These are phyloP conservation scores for Candida quercuum DNA, from an alignment of 805 yeast genomes.

Conservation along the genomic window DNA sequence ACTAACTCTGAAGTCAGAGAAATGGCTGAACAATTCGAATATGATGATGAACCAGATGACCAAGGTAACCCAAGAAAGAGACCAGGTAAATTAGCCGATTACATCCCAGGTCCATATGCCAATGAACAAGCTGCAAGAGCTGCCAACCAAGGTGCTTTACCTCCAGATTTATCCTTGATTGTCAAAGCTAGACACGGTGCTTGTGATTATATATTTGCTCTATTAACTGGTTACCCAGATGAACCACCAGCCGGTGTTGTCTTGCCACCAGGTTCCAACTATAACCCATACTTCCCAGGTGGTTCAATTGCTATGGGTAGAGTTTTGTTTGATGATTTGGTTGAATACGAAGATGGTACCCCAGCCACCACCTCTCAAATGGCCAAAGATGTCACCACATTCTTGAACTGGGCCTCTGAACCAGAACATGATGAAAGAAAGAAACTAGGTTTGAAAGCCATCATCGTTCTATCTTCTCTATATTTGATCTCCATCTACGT, in stretches of 20 bases:
- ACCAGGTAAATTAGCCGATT: constrained; percentile 96
- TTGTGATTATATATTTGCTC: constrained; percentile 87
- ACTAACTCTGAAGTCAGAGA: constrained; percentile 84
- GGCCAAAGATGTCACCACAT: constrained; percentile 97
- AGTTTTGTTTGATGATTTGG: constrained; percentile 94
- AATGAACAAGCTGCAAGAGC: constrained; percentile 99
- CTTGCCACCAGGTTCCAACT: constrained; percentile 91
- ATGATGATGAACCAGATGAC: constrained; percentile 98
- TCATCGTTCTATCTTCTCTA: constrained; percentile 71
- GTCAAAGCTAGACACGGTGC: constrained; percentile 99
- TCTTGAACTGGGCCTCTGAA: constrained; percentile 97
- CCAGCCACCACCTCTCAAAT: constrained; percentile 97
- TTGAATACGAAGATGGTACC: constrained; percentile 98
- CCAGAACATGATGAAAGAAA: constrained; percentile 99
- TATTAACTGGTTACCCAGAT: constrained; percentile 98
- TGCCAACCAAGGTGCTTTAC: constrained; percentile 98
- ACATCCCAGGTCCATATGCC: constrained; percentile 91
- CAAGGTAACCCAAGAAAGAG: constrained; percentile 98
- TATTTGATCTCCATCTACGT: constrained; percentile 84
- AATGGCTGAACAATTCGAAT: constrained; percentile 94
- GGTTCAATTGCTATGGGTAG: constrained; percentile 99
- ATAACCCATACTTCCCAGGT: constrained; percentile 99
- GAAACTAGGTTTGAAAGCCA: constrained; percentile 91
- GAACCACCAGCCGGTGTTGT: constrained; percentile 97
- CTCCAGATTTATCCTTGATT: constrained; percentile 95